phyloP scores from a whole-genome alignment of 129 eudicot genomes.

The Helichrysum umbraculigerum region DNA sequence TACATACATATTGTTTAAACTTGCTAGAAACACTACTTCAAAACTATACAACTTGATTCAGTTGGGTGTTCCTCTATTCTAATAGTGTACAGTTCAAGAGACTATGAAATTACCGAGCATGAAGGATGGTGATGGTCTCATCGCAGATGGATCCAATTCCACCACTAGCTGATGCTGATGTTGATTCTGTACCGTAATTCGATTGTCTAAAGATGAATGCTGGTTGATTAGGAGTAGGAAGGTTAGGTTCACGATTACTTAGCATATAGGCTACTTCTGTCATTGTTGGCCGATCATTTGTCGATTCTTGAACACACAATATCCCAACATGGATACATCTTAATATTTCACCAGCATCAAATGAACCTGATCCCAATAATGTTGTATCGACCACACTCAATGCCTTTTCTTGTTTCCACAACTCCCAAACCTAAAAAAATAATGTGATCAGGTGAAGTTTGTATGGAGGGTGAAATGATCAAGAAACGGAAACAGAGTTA shows the following conservation, averaged over 20 bases:
- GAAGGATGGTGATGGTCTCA: conserved; percentile 26
- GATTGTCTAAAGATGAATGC: conserved; percentile 42
- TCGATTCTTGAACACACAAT: conserved; percentile 60
- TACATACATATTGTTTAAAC: too few relatives aligned
- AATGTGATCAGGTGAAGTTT: background rate
- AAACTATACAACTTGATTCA: too few relatives aligned
- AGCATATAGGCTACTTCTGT: conserved; percentile 49
- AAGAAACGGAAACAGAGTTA: background rate
- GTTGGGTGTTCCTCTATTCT: background rate
- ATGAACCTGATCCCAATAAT: conserved; percentile 30
- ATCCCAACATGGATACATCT: conserved; percentile 62
- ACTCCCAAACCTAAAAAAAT: conserved; percentile 55
- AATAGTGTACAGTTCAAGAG: background rate
- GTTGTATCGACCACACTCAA: conserved; percentile 43
- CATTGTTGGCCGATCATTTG: conserved; percentile 58
- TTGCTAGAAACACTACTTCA: too few relatives aligned
- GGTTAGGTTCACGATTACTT: conserved; percentile 37
- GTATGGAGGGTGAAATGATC: background rate
- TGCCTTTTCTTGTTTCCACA: conserved; percentile 50
- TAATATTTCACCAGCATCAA: conserved; percentile 32
- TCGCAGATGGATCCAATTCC: conserved; percentile 23
- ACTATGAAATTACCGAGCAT: conserved; percentile 31
- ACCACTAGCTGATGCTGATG: conserved; percentile 27
- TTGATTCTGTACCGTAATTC: conserved; percentile 14
- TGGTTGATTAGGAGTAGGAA: conserved; percentile 52